A percentile compares a stretch with the other conserved stretches of the same genome.
Evolutionary conservation across 1,284 basidiomycete species (phyloP).

Genomic region (Hymenochaete sp.): DNA sequence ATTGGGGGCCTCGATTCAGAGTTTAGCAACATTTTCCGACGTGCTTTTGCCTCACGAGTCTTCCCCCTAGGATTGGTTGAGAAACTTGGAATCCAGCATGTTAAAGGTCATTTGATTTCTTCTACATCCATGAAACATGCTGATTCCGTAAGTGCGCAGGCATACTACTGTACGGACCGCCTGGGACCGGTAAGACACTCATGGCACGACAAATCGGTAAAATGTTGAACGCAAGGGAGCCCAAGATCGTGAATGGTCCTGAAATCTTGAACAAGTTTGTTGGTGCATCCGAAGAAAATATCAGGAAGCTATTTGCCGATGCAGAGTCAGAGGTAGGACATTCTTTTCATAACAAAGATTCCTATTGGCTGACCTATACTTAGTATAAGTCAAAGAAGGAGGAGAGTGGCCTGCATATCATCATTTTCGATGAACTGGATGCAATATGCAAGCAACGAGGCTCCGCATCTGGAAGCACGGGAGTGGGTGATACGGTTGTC

Average conservation of each 20-base stretch:
- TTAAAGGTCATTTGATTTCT: constrained; percentile 64
- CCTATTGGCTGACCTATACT: constrained; percentile 7
- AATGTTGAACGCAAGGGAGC: constrained; percentile 97
- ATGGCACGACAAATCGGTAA: constrained; percentile 99
- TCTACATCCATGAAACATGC: background rate
- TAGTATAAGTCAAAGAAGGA: constrained; percentile 98
- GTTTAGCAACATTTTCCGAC: constrained; percentile 95
- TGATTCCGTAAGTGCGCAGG: constrained; percentile 42
- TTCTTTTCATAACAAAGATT: background rate
- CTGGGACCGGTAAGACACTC: constrained; percentile 97
- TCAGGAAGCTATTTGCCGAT: constrained; percentile 94
- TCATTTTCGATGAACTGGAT: constrained; percentile 99
- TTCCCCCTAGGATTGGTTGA: constrained; percentile 96
- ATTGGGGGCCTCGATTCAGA: constrained; percentile 97
- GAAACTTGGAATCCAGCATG: constrained; percentile 97
- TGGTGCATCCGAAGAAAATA: constrained; percentile 97
- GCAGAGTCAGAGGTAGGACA: constrained; percentile 85
- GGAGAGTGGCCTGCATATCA: constrained; percentile 96
- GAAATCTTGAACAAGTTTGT: constrained; percentile 98
- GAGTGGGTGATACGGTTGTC: constrained; percentile 97
- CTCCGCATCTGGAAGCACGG: constrained; percentile 82
- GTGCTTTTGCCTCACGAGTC: constrained; percentile 96
- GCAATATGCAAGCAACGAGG: constrained; percentile 99
- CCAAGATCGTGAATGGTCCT: constrained; percentile 98
- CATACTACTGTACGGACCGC: constrained; percentile 93